Base-by-base conservation (phyloP, 164 flowering plant genomes). In the Euptelea pleiosperma region DNA sequence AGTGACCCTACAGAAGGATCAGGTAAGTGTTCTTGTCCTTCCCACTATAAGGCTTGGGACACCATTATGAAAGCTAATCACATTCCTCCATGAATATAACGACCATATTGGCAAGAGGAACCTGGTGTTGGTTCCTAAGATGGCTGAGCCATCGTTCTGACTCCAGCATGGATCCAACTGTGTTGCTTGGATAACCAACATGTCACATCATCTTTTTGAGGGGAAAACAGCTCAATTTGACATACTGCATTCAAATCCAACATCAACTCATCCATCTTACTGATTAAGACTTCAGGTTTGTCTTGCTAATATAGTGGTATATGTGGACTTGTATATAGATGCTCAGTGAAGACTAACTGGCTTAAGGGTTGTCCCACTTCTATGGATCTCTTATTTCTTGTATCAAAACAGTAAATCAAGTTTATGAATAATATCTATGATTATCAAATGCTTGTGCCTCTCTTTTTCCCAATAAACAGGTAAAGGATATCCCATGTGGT, bases 401-500 rank as follows among this genome's bases (percentile, higher is more conserved):
- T 39, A n/a, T 9, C 40, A 16, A 55, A 40, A 16, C 31, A 40
- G 16, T 22, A 46, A 58, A 0, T 43, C 10, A 24, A 36, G 44
- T 21, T 29, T 25, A 29, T 2, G 28, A 25, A 25, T 8, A n/a
- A n/a, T n/a, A n/a, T n/a, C n/a, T n/a, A n/a, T n/a, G n/a, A n/a
- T n/a, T n/a, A n/a, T n/a, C n/a, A n/a, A n/a, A n/a, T n/a, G n/a
- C n/a, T n/a, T n/a, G n/a, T n/a, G n/a, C n/a, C 4, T 33, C 41
- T 51, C 19, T 26, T 45, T 19, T 28, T 30, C 15, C n/a, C 8
- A 16, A 12, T 50, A 7, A 69, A 61, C 71, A 92, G 98, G 97
- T 92, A 36, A 84, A 73, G 71, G 89, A 89, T 76, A 88, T 92
- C 35, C 98, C 98, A 12, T 92, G 98, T 73, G 98, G 98, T 47